Evolutionary conservation across 169 alveolate genomes (phyloP), one percentile per base, ranked within the genome.

Genomic region (Cryptosporidium canis): DNA sequence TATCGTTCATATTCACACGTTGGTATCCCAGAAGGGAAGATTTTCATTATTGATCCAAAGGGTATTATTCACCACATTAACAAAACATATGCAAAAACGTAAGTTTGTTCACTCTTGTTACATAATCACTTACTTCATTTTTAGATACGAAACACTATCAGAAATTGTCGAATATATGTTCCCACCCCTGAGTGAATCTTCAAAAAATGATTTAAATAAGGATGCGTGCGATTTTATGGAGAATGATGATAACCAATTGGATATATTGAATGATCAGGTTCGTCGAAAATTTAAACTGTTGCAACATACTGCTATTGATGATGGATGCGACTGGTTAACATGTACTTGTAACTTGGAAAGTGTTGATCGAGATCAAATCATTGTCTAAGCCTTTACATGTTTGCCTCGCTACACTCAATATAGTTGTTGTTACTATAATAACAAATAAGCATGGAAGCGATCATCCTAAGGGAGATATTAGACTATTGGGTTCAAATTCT

Each of bases 1-100:
- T 96, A 94, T 83, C 91, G 98, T 56, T 96, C 97, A 21, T 96
- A 96, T 82, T 94, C 94, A 51, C 95, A 96, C 35, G 98, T 96
- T 37, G 98, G 98, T 3, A 94, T 96, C 16, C 97, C 98, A 1
- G 97, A 95, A 83, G 96, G 95, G 27, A 94, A 95, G 37, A 96
- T 96, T 24, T 96, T 96, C 90, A 95, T 96, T 39, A 95, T 96
- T 56, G 96, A 96, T 92, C 93, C 97, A 5, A 91, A 93, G 14
- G 98, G 98, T 31, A 92, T 92, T 16, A 94, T 96, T 21, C 94
- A 91, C 83, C 97, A 94, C 71, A 94, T 94, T 68, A 95, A 94
- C 85, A 51, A 94, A 35, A 93, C 95, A 29, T 93, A 93, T 85
- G 95, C 96, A 27, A 92, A 92, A 67, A 94, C 98, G 94, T 95